Base-by-base conservation (phyloP, 148 eudicot species). In the Gaultheria prostrata region DNA sequence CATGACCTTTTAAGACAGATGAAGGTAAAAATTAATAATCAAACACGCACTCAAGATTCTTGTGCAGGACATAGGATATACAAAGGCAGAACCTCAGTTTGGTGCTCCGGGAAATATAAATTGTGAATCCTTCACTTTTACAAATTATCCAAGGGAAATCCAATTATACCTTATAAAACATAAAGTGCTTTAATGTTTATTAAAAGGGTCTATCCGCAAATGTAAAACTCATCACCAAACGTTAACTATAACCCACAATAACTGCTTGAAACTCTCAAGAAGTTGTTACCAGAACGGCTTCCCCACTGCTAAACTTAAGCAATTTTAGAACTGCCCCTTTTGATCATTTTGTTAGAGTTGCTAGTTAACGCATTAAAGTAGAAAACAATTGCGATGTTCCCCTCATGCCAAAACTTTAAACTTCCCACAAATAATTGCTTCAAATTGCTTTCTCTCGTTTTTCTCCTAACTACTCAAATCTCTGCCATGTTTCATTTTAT, bases 1-100 rank as follows among this genome's bases (percentile, higher is more conserved):
- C 88, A 90, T 85, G 65, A 93, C 93, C 99, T 97, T 85, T 94
- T 79, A 20, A 28, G 49, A 77, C 21, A 79, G 4, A 20, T 1
- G 24, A 12, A 51, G 20, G 30, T 24, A 76, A 46, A 71, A 65
- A 75, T 26, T 3, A 24, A 63, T 63, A 78, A 33, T 21, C 17
- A 28, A 53, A 26, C 76, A 30, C 24, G 28, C 17, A 69, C 21
- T 6, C 53, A 14, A 70, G 39, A 30, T 75, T 17, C 15, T 67
- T 67, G 72, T 67, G 39, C 35, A 67, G 72, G 17, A 67, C 32
- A 67, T 4, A 14, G 13, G 69, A 63, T 10, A 63, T 24, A 9
- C 69, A n/a, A 63, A 24, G 30, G 10, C 8, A 57, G 30, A 65
- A 11, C 32, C 26, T 14, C 3, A 65, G 17, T 65, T 15, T 4